Base-by-base conservation (phyloP, 2,329 filamentous ascomycete species). In the Cryphonectria nitschkei region DNA sequence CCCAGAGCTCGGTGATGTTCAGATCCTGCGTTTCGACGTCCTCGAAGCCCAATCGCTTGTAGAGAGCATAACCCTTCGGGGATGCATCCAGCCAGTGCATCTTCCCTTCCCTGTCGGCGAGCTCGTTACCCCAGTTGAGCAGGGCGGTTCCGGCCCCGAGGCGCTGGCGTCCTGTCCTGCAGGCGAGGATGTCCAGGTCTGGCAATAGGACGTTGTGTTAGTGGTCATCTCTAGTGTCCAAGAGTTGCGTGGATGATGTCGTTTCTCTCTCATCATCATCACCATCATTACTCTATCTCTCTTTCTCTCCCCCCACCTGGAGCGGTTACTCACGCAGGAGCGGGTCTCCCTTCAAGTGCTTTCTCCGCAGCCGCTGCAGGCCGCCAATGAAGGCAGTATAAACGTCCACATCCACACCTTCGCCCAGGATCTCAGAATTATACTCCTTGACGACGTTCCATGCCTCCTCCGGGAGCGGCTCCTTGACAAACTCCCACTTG, bases 71-170 rank as follows among this genome's bases (percentile, higher is more conserved):
- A 14, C 78, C 78, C 0, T 14, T 32, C 1, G 78, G 76, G 6
- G 78, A 78, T 1, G 77, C 72, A 68, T 79, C 77, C 26, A 80
- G 73, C 61, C 74, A 76, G 26, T 68, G 66, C 32, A 75, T 68
- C 14, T 76, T 65, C 2, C 75, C 74, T 19, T 76, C 73, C 56
- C 67, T 69, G 67, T 80, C 78, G 9, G 77, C 78, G 16, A 78
- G 63, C 41, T 76, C 73, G 63, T 67, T 60, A 11, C 77, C 78
- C 72, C 73, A 76, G 41, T 70, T 63, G 26, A 79, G 22, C 13
- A 80, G 70, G 0, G 76, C 77, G 22, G 75, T 73, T 3, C 76
- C 78, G 29, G 77, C 78, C 9, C 78, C 78, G 37, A 77, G 60
- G 1, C 78, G 74, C 14, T 75, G 74, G 19, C 72, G 71, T 26